These are phyloP conservation scores for Przewalskia tangutica DNA, from an alignment of 257 asterid genomes.

Conservation along the genomic window DNA sequence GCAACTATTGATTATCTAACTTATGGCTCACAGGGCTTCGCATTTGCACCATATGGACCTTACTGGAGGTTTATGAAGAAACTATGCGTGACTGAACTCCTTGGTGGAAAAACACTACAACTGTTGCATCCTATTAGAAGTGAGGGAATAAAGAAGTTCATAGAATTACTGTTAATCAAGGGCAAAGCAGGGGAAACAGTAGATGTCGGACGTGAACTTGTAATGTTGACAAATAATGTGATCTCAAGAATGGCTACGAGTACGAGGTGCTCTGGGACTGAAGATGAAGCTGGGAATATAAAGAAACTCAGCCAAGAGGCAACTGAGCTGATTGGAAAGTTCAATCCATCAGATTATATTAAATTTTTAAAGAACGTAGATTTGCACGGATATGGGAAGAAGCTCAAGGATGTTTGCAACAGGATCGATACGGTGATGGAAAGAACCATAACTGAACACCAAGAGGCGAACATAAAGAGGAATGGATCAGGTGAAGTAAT, in stretches of 20 bases:
- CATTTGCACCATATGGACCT: conserved; percentile 57
- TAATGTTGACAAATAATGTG: conserved; percentile 39
- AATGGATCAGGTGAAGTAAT: conserved; percentile 12
- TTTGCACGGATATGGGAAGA: conserved; percentile 49
- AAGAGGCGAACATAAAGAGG: conserved; percentile 18
- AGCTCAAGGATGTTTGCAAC: conserved; percentile 27
- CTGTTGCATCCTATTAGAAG: conserved; percentile 40
- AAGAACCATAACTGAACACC: conserved; percentile 37
- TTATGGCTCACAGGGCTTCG: conserved; percentile 50
- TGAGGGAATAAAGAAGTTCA: conserved; percentile 20
- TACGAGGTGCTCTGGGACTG: conserved; percentile 41
- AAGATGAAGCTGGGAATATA: conserved; percentile 35
- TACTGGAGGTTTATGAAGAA: conserved; percentile 73
- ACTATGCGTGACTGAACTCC: conserved; percentile 60
- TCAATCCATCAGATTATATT: conserved; percentile 44
- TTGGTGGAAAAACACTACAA: conserved; percentile 49
- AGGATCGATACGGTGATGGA: conserved; percentile 54
- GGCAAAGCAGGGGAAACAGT: conserved; percentile 26
- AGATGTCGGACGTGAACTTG: conserved; percentile 47
- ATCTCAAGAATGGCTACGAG: conserved; percentile 55
- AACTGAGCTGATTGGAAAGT: conserved; percentile 42
- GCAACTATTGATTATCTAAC: conserved; percentile 29
- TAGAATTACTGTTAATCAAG: conserved; percentile 12
- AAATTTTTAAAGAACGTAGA: conserved; percentile 63
- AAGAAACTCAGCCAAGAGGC: conserved; percentile 39